phyloP scores from a whole-genome alignment of 1,284 basidiomycete species.

The Fomitopsis schrenkii region DNA sequence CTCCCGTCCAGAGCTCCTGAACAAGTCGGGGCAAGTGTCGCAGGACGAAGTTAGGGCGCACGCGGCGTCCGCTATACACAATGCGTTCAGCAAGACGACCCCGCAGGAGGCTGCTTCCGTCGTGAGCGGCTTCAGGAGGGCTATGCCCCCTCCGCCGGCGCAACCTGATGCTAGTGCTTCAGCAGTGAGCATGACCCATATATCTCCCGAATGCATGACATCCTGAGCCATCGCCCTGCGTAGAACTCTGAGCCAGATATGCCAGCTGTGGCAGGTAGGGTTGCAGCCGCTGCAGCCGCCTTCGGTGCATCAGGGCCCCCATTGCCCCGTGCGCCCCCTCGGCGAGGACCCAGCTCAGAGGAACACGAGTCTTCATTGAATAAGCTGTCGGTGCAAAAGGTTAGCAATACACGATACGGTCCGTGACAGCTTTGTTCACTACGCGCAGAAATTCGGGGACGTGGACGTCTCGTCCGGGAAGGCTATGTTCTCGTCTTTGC shows the following conservation, averaged over 20 bases:
- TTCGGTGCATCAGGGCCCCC: conserved; percentile 12
- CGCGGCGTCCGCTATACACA: conserved; percentile 44
- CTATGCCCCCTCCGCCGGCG: conserved; percentile 9
- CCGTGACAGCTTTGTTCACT: not conserved
- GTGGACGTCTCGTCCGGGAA: conserved; percentile 52
- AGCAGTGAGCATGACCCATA: not conserved
- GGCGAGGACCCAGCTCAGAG: conserved; percentile 15
- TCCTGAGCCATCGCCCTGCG: not conserved
- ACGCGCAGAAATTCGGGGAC: conserved; percentile 51
- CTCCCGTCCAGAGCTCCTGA: conserved; percentile 64
- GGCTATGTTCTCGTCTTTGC: conserved; percentile 46
- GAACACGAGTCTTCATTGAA: conserved; percentile 5
- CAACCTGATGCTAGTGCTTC: not conserved
- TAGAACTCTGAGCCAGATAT: conserved; percentile 12
- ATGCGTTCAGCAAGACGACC: conserved; percentile 42
- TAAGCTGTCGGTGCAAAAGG: conserved; percentile 25
- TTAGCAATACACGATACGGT: conserved; percentile 11
- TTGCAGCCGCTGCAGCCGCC: conserved; percentile 27
- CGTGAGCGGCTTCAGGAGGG: conserved; percentile 16
- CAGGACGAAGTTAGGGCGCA: conserved; percentile 8
- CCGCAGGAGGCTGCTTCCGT: conserved; percentile 28
- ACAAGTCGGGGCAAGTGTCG: conserved; percentile 9
- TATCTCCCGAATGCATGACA: no score
- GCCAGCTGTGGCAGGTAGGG: conserved; percentile 20
- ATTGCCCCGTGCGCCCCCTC: conserved; percentile 23